phyloP scores from a whole-genome alignment of 129 eudicot genomes.

The Deinandra increscens region DNA sequence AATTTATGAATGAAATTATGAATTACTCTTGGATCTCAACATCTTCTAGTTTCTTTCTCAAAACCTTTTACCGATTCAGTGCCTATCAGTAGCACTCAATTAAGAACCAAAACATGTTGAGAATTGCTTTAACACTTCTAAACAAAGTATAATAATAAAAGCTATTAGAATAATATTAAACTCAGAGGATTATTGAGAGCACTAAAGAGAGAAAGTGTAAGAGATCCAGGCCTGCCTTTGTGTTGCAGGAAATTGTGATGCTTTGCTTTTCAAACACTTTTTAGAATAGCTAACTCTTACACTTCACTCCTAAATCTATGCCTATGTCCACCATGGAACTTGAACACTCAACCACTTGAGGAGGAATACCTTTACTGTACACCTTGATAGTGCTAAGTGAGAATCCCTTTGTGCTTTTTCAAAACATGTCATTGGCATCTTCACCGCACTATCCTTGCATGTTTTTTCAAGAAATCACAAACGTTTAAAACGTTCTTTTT shows the following conservation, averaged over 20 bases:
- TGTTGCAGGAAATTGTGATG: slow-evolving; percentile 43
- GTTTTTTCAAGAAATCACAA: slow-evolving; percentile 32
- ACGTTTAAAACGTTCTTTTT: slow-evolving; percentile 35
- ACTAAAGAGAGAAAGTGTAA: slow-evolving; percentile 38
- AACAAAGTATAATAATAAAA: slow-evolving; percentile 1
- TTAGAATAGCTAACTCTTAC: too few species aligned
- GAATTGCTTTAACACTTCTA: background rate
- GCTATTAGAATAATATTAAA: slow-evolving; percentile 20
- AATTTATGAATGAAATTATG: too few species aligned
- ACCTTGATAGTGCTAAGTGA: too few species aligned
- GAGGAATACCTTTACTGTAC: too few species aligned
- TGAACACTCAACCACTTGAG: too few species aligned
- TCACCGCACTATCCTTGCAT: slow-evolving; percentile 41
- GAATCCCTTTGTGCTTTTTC: too few species aligned
- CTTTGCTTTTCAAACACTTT: slow-evolving; percentile 33
- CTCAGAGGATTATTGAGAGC: slow-evolving; percentile 41
- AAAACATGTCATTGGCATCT: slow-evolving; percentile 35
- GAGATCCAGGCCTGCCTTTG: slow-evolving; percentile 50
- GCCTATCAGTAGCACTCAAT: too few species aligned
- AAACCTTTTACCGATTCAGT: too few species aligned
- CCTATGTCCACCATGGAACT: too few species aligned
- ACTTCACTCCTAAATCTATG: too few species aligned
- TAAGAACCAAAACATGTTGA: background rate
- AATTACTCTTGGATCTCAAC: too few species aligned
- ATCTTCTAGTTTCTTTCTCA: too few species aligned